Evolutionary conservation across 352 stramenopile species (phyloP), one percentile per base, ranked within the genome.

Genomic region (Saprolegnia diclina): DNA sequence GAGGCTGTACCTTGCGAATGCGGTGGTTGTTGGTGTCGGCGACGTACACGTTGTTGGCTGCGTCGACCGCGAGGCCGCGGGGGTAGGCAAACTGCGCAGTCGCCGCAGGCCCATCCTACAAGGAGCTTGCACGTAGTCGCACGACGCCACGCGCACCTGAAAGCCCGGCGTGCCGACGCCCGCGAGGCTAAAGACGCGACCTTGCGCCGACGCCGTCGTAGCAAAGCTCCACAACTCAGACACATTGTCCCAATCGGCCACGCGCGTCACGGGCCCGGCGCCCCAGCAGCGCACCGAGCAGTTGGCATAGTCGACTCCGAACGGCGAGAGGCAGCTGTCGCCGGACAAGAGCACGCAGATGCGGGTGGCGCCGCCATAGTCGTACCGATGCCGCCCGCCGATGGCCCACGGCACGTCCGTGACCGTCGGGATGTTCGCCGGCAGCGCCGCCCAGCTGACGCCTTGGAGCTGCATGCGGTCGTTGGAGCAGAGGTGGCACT

Each of bases 251-350:
- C 77, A 70, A 40, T 77, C 76, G 3, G 78, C 78, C 55, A 89
- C 77, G 0, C 32, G 50, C 35, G 68, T 54, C 45, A 83, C 78
- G 26, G 69, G 24, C 7, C 85, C 69, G 0, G 68, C 45, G 5
- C 95, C 96, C 95, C 96, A 99, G 75, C 95, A 98, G 35, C 94
- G 81, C 55, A 96, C 73, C 16, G 83, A 69, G 72, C 96, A 99
- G 11, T 76, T 73, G 35, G 82, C 87, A 75, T 96, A 98, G 80
- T 98, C 82, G 5, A 80, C 77, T n/a, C 77, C 72, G 72, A 83
- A 84, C 21, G 87, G 79, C 22, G 79, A 87, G 50, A 94, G 72
- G 69, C 93, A 98, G n/a, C 74, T 70, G 0, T 78, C 84, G 32
- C 85, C 88, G 0, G 85, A 96, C 10, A 98, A 66, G 56, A 98